These are phyloP conservation scores for Aspergillus bridgeri DNA, from an alignment of 495 filamentous ascomycete species.

Conservation along the genomic window DNA sequence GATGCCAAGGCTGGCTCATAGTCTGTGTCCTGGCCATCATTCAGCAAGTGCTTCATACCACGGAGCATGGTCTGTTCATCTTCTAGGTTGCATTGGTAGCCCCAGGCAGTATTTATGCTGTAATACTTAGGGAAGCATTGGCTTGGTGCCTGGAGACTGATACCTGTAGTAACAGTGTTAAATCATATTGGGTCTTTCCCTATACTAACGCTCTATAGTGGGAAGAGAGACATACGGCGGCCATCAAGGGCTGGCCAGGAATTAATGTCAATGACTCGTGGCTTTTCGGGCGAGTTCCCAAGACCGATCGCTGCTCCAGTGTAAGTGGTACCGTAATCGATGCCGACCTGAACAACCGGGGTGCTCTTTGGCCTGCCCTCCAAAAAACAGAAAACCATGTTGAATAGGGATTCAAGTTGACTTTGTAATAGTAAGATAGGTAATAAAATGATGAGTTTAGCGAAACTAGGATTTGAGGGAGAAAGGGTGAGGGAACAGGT, in stretches of 20 bases:
- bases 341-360: constrained; percentile 28
- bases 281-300: not conserved
- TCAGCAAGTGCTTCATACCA: constrained; percentile 39
- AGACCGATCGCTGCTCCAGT: constrained; percentile 23
- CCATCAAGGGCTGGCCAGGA: constrained; percentile 31
- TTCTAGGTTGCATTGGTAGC: constrained; percentile 26
- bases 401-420: no score
- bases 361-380: not conserved
- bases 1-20: constrained; percentile 18
- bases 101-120: constrained; percentile 23
- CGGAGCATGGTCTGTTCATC: constrained; percentile 14
- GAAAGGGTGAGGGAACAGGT: not conserved
- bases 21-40: constrained; percentile 24
- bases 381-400: not conserved
- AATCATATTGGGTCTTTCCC: no score
- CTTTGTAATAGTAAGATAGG: no score
- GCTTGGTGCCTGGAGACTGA: no score
- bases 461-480: no score
- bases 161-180: no score
- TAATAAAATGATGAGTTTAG: no score
- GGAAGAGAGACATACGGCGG: constrained; percentile 19
- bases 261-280: constrained; percentile 18
- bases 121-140: no score
- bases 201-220: no score
- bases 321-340: constrained; percentile 51